phyloP scores from a whole-genome alignment of 2,329 filamentous ascomycete genomes.

The Cercospora brassicicola region DNA sequence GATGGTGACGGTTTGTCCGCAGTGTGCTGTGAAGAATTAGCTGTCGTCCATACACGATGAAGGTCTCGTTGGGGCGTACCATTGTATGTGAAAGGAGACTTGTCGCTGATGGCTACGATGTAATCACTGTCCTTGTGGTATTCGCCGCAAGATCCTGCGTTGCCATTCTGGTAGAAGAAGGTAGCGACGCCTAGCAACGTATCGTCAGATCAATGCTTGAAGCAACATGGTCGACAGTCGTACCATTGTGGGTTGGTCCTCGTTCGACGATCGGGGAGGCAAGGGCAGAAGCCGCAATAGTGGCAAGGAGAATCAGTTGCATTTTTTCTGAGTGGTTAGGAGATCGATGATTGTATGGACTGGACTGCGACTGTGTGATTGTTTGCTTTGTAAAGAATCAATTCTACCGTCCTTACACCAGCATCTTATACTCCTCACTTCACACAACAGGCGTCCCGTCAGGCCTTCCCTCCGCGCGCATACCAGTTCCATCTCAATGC shows the following conservation, averaged over 20 bases:
- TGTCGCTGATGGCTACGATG: conserved; percentile 15
- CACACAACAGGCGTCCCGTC: neutral
- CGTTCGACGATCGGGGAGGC: neutral
- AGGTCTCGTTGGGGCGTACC: neutral
- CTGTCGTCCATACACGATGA: no score
- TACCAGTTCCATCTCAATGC: neutral
- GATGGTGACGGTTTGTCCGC: conserved; percentile 17
- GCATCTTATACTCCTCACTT: neutral
- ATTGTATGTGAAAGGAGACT: conserved; percentile 10
- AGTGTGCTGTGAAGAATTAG: conserved; percentile 4
- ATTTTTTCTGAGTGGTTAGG: no score
- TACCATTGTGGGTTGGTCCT: neutral
- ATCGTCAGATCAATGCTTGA: neutral
- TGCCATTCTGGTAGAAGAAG: conserved; percentile 14
- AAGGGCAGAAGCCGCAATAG: neutral
- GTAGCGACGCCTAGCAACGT: conserved; percentile 1
- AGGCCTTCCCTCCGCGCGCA: neutral
- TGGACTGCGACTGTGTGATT: no score
- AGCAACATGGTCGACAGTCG: neutral
- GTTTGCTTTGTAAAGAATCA: neutral
- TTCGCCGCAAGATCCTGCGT: conserved; percentile 14
- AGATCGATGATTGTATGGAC: no score
- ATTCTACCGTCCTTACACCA: neutral
- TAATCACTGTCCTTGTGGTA: conserved; percentile 12
- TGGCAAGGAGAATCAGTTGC: neutral